Percentiles rank a stretch among this genome's conserved stretches.
These are phyloP conservation scores for Serendipita indica DNA, from an alignment of 768 basidiomycete species.

Conservation along the genomic window DNA sequence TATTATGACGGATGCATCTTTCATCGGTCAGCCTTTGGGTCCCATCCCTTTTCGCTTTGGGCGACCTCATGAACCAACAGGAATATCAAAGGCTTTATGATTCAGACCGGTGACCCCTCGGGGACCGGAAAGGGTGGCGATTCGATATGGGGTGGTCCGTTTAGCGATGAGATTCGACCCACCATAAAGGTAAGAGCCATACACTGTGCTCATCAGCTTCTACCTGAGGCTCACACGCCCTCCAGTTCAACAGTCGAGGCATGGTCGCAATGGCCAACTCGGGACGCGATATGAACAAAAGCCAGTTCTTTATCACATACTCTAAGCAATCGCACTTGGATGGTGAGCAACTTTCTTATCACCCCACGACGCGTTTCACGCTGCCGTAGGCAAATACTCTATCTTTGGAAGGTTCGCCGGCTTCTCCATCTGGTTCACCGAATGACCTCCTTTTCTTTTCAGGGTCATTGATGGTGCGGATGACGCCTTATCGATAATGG, in stretches of 20 bases:
- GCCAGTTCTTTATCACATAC: constrained; percentile 84
- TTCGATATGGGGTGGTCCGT: constrained; percentile 89
- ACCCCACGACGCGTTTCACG: not conserved
- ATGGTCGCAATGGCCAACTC: constrained; percentile 98
- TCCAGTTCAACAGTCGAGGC: constrained; percentile 86
- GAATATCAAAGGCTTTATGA: constrained; percentile 93
- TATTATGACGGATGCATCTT: constrained; percentile 77
- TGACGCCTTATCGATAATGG: constrained; percentile 85
- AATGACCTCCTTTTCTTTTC: not conserved
- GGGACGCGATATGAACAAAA: constrained; percentile 84
- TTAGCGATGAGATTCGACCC: constrained; percentile 81
- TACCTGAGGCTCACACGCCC: not conserved
- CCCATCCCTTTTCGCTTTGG: not conserved
- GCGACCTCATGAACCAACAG: constrained; percentile 21
- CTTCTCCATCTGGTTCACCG: not conserved
- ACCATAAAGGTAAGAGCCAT: constrained; percentile 64
- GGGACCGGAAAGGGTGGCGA: constrained; percentile 93
- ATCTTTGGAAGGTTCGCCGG: constrained; percentile 76
- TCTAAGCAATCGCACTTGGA: constrained; percentile 89
- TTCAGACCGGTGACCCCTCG: constrained; percentile 80
- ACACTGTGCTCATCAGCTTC: constrained; percentile 18
- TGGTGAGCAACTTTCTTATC: constrained; percentile 43
- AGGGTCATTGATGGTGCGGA: constrained; percentile 95
- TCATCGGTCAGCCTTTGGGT: constrained; percentile 33
- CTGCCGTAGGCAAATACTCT: constrained; percentile 28